These are phyloP conservation scores for Quercus lobata DNA, from an alignment of 331 rosid species.

Conservation along the genomic window DNA sequence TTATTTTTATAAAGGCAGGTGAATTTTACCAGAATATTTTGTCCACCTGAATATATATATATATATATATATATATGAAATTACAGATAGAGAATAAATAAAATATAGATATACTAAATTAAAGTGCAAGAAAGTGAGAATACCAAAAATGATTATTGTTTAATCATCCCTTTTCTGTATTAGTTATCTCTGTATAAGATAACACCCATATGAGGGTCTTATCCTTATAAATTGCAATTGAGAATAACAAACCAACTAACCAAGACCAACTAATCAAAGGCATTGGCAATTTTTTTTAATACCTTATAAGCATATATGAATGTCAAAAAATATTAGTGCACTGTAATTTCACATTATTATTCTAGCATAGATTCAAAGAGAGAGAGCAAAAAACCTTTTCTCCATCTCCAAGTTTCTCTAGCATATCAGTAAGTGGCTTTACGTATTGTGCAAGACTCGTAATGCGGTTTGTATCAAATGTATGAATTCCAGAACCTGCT, in stretches of 20 bases:
- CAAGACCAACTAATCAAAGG: background rate
- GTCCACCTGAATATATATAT: too few relatives aligned
- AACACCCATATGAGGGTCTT: background rate
- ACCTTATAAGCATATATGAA: background rate
- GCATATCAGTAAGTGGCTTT: slow-evolving; percentile 76
- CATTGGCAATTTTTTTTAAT: background rate
- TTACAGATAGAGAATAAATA: background rate
- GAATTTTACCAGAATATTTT: too few relatives aligned
- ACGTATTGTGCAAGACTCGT: slow-evolving; percentile 69
- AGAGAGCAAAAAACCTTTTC: slow-evolving; percentile 50
- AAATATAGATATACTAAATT: too few relatives aligned
- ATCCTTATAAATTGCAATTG: background rate
- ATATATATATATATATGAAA: too few relatives aligned
- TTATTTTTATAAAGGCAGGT: background rate
- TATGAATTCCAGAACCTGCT: slow-evolving; percentile 89
- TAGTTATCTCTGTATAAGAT: background rate
- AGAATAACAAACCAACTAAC: background rate
- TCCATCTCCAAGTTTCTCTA: slow-evolving; percentile 71
- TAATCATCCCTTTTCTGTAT: background rate
- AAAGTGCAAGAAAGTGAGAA: too few relatives aligned
- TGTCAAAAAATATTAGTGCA: too few relatives aligned
- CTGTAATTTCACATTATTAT: too few relatives aligned
- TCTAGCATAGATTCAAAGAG: background rate
- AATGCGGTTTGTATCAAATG: slow-evolving; percentile 70
- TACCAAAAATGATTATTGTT: background rate